These are phyloP conservation scores for Sporothrix brunneoviolacea DNA, from an alignment of 2,329 filamentous ascomycete genomes.

Conservation along the genomic window DNA sequence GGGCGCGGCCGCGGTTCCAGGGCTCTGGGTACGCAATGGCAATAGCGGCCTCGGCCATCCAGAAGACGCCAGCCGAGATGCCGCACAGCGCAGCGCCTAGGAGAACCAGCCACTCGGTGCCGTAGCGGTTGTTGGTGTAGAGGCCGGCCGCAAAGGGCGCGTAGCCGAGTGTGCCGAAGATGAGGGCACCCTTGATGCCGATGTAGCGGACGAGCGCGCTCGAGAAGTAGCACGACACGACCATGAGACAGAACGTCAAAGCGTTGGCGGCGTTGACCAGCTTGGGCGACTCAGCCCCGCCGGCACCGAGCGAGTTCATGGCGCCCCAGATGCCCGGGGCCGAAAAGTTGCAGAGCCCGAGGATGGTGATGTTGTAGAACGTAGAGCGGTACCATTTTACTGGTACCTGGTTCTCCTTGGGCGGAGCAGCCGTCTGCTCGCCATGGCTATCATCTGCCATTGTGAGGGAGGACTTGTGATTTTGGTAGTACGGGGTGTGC, in stretches of 20 bases:
- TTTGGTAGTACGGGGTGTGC: too few species aligned
- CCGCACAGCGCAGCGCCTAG: constrained; percentile 64
- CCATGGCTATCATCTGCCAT: constrained; percentile 8
- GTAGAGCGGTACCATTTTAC: constrained; percentile 63
- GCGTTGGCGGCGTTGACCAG: constrained; percentile 66
- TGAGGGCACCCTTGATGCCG: constrained; percentile 63
- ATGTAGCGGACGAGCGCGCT: constrained; percentile 57
- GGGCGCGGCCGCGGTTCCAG: constrained; percentile 55
- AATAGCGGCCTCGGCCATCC: constrained; percentile 69
- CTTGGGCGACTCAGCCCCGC: constrained; percentile 57
- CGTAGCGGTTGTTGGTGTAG: constrained; percentile 66
- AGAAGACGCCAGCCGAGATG: constrained; percentile 65
- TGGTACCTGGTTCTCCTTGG: constrained; percentile 14
- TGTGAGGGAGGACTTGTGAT: too few species aligned
- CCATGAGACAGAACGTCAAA: constrained; percentile 56
- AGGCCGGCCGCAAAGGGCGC: constrained; percentile 64
- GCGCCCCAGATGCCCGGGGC: constrained; percentile 67
- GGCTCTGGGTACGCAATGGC: constrained; percentile 67
- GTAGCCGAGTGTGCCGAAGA: constrained; percentile 67
- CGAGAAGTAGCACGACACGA: constrained; percentile 61
- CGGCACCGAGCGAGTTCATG: constrained; percentile 67
- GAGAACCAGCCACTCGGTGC: constrained; percentile 61
- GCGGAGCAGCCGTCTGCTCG: constrained; percentile 5
- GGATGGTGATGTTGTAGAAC: constrained; percentile 64
- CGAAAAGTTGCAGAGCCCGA: constrained; percentile 64